Conservation (phyloP, 2,329 filamentous ascomycete genomes). For the Dactylellina leptospora region DNA sequence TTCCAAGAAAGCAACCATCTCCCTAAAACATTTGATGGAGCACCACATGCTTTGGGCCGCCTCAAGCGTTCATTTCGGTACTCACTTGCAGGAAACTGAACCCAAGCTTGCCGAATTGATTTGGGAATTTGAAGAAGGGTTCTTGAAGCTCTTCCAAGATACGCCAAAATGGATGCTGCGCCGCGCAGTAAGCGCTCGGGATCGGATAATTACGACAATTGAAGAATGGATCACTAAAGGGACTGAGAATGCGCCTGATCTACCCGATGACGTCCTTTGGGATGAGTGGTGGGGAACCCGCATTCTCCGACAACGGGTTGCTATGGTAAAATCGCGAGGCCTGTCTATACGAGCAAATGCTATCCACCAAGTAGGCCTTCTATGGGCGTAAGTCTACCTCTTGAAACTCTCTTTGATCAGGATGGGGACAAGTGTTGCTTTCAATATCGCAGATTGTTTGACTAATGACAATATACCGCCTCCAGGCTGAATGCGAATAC, state of each 20-base stretch:
- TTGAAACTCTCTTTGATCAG: too few relatives aligned
- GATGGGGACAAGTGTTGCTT: too few relatives aligned
- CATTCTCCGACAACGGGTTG: conserved; percentile 20
- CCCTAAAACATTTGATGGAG: conserved; percentile 14
- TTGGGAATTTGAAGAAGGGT: conserved; percentile 38
- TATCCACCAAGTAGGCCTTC: conserved; percentile 20
- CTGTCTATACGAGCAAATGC: conserved; percentile 11
- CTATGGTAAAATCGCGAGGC: background rate
- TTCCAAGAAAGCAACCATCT: background rate
- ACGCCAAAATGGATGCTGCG: conserved; percentile 36
- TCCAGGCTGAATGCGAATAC: conserved; percentile 26
- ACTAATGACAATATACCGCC: background rate
- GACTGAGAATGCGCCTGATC: conserved; percentile 10
- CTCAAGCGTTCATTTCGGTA: conserved; percentile 27
- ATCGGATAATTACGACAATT: conserved; percentile 7
- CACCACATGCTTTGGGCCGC: conserved; percentile 39
- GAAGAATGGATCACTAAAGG: conserved; percentile 29
- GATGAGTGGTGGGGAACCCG: conserved; percentile 42
- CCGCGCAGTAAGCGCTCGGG: conserved; percentile 18
- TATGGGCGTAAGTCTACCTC: conserved; percentile 33
- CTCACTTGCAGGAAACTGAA: conserved; percentile 14
- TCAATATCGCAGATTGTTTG: background rate
- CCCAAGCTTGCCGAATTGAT: conserved; percentile 13
- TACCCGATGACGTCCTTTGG: conserved; percentile 26
- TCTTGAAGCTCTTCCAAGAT: conserved; percentile 41